Percentiles rank a stretch among this genome's conserved stretches.
Conservation (phyloP, 225 moss, liverwort and hornwort species). For the Pleurozium schreberi region DNA sequence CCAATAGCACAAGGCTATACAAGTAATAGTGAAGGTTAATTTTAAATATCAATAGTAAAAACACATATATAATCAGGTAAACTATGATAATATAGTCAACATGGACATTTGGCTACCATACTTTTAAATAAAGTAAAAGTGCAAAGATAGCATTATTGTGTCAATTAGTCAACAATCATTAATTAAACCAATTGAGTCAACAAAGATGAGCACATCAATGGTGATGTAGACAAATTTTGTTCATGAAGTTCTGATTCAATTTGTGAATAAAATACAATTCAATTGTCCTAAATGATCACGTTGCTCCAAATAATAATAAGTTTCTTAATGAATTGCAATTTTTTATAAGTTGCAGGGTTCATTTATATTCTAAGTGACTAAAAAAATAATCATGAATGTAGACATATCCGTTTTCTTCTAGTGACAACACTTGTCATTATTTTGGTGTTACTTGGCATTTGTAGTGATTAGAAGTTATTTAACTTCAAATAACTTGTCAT, state of each 20-base stretch:
- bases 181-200: not conserved
- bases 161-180: not conserved
- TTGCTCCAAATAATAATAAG: not conserved
- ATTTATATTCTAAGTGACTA: not conserved
- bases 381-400: not conserved
- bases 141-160: not conserved
- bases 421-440: not conserved
- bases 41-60: no score
- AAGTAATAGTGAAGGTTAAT: no score
- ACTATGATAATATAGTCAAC: no score
- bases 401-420: not conserved
- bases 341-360: rapidly evolving
- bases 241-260: not conserved
- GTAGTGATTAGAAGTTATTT: no score
- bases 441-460: no score
- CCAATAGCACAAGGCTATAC: no score
- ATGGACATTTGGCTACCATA: no score
- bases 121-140: no score
- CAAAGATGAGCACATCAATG: not conserved
- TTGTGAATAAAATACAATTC: rapidly evolving
- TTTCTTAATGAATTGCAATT: not conserved
- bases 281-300: not conserved
- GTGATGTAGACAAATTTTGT: not conserved
- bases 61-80: no score
- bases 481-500: no score